Evolutionary conservation across 2,329 filamentous ascomycete species (phyloP).

Genomic region (Stenocarpella maydis): DNA sequence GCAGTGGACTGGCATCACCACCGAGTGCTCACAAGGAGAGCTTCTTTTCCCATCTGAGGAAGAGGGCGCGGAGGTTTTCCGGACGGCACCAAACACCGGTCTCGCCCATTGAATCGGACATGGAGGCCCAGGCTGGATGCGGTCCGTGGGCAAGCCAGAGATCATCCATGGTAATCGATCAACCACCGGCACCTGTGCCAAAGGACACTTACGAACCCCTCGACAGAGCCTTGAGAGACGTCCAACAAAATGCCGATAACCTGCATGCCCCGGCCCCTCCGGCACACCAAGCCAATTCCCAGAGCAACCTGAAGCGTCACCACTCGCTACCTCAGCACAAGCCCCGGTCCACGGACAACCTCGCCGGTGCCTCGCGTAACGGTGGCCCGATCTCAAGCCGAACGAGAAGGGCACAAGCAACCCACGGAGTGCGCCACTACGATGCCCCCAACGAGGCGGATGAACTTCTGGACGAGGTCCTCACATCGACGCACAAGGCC

Average conservation of each 20-base stretch:
- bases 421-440: constrained; percentile 81
- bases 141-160: constrained; percentile 88
- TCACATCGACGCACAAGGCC: constrained; percentile 78
- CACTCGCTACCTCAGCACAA: constrained; percentile 71
- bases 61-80: constrained; percentile 90
- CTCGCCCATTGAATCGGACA: constrained; percentile 82
- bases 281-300: constrained; percentile 59
- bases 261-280: constrained; percentile 59
- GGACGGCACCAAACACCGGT: constrained; percentile 86
- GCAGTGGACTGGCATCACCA: constrained; percentile 77
- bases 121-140: constrained; percentile 92
- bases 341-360: constrained; percentile 70
- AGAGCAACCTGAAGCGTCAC: constrained; percentile 67
- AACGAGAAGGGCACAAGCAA: constrained; percentile 79
- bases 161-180: constrained; percentile 82
- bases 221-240: constrained; percentile 65
- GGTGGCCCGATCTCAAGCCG: constrained; percentile 76
- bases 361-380: constrained; percentile 62
- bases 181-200: constrained; percentile 54
- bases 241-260: constrained; percentile 58
- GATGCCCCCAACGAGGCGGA: constrained; percentile 97
- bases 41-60: constrained; percentile 97
- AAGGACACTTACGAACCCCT: constrained; percentile 68
- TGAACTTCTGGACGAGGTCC: constrained; percentile 89
- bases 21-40: constrained; percentile 87